Conservation (phyloP, 208 protist genomes). For the Crithidia brevicula region DNA sequence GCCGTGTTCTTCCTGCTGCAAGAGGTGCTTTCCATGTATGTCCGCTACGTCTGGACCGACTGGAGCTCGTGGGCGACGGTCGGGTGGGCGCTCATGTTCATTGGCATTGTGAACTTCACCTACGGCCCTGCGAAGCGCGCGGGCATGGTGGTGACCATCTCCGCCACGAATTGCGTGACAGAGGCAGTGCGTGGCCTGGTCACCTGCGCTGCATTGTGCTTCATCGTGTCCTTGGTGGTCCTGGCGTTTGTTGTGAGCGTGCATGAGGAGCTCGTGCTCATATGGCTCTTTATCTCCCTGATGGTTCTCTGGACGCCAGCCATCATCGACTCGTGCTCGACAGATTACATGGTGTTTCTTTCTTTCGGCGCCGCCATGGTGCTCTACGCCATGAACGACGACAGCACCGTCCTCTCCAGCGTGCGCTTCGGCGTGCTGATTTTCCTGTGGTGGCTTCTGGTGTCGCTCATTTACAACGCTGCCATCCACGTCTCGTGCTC, state of each 20-base stretch:
- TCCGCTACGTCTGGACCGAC: slow-evolving; percentile 39
- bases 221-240: slow-evolving; percentile 57
- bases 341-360: slow-evolving; percentile 71
- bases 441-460: slow-evolving; percentile 72
- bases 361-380: slow-evolving; percentile 42
- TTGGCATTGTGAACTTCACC: slow-evolving; percentile 80
- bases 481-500: slow-evolving; percentile 42
- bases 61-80: slow-evolving; percentile 30
- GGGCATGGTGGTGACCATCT: slow-evolving; percentile 65
- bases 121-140: slow-evolving; percentile 83
- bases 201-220: slow-evolving; percentile 57
- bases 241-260: slow-evolving; percentile 84
- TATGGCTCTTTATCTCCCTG: slow-evolving; percentile 85
- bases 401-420: slow-evolving; percentile 35
- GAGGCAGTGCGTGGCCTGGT: slow-evolving; percentile 54
- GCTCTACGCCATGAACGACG: slow-evolving; percentile 49
- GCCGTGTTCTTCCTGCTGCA: slow-evolving; percentile 39
- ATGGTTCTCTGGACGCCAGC: slow-evolving; percentile 84
- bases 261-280: slow-evolving; percentile 83
- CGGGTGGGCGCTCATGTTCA: slow-evolving; percentile 43
- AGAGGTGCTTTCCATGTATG: slow-evolving; percentile 54
- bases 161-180: slow-evolving; percentile 44
- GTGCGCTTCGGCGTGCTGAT: slow-evolving; percentile 52
- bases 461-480: slow-evolving; percentile 51
- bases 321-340: slow-evolving; percentile 79